phyloP scores from a whole-genome alignment of 176 grass and related monocot genomes.

The Leersia perrieri region DNA sequence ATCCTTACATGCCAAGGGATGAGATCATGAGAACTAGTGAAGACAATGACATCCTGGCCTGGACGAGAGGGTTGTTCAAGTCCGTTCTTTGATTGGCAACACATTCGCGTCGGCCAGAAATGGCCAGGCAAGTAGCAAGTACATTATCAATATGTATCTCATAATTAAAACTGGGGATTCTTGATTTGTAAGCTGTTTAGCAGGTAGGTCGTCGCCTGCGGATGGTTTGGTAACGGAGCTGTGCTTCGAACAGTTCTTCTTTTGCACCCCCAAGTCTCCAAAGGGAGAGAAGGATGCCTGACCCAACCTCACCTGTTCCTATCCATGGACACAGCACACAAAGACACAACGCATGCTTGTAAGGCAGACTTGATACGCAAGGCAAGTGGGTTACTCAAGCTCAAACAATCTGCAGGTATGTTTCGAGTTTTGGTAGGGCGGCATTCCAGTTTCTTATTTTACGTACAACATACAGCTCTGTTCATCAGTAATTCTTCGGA shows the following conservation, averaged over 20 bases:
- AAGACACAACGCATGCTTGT: not conserved
- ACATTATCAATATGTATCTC: not conserved
- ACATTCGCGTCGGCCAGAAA: constrained; percentile 23
- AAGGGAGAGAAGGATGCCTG: constrained; percentile 64
- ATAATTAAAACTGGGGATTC: not conserved
- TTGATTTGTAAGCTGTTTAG: constrained; percentile 38
- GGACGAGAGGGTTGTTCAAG: not conserved
- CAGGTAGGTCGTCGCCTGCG: not conserved
- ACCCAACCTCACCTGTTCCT: constrained; percentile 48
- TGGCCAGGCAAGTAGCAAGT: not conserved
- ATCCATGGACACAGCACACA: constrained; percentile 4
- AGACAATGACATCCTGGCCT: constrained; percentile 35
- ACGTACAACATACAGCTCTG: no score
- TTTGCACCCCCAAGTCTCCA: constrained; percentile 17
- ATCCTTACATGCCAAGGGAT: constrained; percentile 52
- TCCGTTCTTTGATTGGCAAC: constrained; percentile 23
- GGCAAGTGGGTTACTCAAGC: not conserved
- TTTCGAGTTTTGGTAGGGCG: not conserved
- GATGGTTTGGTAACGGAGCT: constrained; percentile 32
- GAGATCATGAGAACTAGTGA: constrained; percentile 23
- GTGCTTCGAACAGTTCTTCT: constrained; percentile 23
- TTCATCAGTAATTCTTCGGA: no score
- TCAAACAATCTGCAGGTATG: not conserved
- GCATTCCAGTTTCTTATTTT: not conserved
- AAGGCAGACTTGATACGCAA: not conserved